Evolutionary conservation across 2,329 filamentous ascomycete genomes (phyloP), one percentile per base, ranked within the genome.

Genomic region (Alternaria triticimaculans): DNA sequence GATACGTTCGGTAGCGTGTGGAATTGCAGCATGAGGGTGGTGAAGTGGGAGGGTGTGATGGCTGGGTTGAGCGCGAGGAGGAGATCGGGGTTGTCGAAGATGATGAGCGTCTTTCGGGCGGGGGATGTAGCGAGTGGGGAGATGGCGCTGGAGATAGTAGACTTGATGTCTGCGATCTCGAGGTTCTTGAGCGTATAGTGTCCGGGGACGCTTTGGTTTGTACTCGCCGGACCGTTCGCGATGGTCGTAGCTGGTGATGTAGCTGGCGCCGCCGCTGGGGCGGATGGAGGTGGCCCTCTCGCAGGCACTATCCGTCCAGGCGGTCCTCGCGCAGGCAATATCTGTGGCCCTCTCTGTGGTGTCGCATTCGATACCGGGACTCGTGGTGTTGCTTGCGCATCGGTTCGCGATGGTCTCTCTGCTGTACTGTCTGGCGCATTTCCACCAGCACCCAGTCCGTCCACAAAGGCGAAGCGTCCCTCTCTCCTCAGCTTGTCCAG

Each of bases 391-490:
- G 56, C 50, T 12, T 62, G 65, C n/a, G 46, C 11, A 49, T 48
- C 49, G 18, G 48, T 33, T 57, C 57, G 55, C 18, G 41, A 46
- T 8, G 51, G 26, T 30, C 45, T 55, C 7, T n/a, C 25, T n/a
- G 45, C 30, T 50, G 55, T 48, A 9, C 59, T 33, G 14, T 21
- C 25, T 10, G 23, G 25, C 43, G 30, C 50, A 28, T 46, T 48
- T 62, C 70, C 72, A 69, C 88, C 91, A 25, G 92, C 75, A 25
- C 84, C 84, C 62, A 96, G 82, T 20, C 92, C 92, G 79, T 97
- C 93, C 30, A 97, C 85, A 70, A 93, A 95, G 46, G 83, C 81
- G 72, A 97, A 90, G 55, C 85, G 86, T 30, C 86, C 86, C 64
- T 87, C 86, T 37, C 84, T 83, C 57, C 81, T 79, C 5, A 90